Base-by-base conservation (phyloP, 2,329 filamentous ascomycete genomes). In the Purpureocillium takamizusanense region DNA sequence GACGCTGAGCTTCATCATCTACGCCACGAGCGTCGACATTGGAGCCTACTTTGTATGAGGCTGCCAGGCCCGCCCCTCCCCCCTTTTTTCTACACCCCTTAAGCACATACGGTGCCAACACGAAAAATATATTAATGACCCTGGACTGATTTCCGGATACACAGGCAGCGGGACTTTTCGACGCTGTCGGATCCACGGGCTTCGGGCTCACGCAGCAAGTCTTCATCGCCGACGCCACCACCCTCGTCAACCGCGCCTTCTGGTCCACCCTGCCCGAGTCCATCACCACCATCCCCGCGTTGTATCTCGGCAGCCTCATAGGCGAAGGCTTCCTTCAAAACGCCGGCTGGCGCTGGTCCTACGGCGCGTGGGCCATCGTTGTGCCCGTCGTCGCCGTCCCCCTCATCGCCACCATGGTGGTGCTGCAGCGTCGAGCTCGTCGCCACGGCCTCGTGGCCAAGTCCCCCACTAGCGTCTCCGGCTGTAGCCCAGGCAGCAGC, bases 151-250 rank as follows among this genome's bases (percentile, higher is more conserved):
- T 6, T 25, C 21, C 10, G 6, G 21, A 25, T 10, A 25, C 21
- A 25, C 21, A 25, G 21, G 50, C 71, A 3, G 73, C 69, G 7
- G 66, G 74, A 35, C 71, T 81, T 8, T 76, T 81, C 40, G 79
- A 80, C 47, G 68, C 69, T n/a, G 68, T 76, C 31, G 77, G 78
- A n/a, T 53, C 52, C 10, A 56, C 54, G 0, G 54, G 53, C 13
- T 60, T 55, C 37, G 46, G 44, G 11, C 56, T 60, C 12, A 59
- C 53, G 44, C 54, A 60, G 35, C 55, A 60, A 35, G 51, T 82
- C 16, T 76, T 82, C 49, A 74, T 77, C 40, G 73, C 77, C 25
- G 78, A 83, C 47, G 76, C 74, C 1, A 76, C 76, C 9, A 69
- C 66, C 31, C 60, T 81, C 23, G 64, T 74, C 46, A 77, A 80